phyloP scores from a whole-genome alignment of 1,284 basidiomycete species.

The Leccinum pseudoinsigne region DNA sequence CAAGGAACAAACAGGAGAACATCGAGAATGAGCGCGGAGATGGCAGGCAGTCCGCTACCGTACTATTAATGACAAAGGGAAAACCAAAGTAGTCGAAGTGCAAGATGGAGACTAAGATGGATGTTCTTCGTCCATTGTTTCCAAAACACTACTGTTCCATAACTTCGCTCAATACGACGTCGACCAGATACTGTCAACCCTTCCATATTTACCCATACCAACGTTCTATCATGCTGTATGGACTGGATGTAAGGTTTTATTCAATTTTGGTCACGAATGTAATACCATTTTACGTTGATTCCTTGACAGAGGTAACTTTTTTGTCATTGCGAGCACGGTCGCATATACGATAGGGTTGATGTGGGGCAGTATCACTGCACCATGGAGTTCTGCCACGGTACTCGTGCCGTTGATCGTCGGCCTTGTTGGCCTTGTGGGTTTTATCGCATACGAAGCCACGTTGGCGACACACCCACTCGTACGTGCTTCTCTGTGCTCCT shows the following conservation, averaged over 20 bases:
- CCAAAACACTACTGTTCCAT: too few relatives aligned
- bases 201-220: too few relatives aligned
- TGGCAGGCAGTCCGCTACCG: too few relatives aligned
- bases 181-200: too few relatives aligned
- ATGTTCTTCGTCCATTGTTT: too few relatives aligned
- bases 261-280: neutral
- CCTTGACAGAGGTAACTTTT: constrained; percentile 12
- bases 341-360: constrained; percentile 15
- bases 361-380: constrained; percentile 22
- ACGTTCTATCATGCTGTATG: constrained; percentile 3
- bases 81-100: too few relatives aligned
- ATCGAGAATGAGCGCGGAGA: too few relatives aligned
- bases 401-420: constrained; percentile 41
- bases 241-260: constrained; percentile 15
- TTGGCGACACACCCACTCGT: constrained; percentile 20
- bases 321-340: constrained; percentile 14
- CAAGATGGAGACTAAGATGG: too few relatives aligned
- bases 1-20: too few relatives aligned
- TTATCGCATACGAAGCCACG: constrained; percentile 14
- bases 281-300: neutral
- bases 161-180: too few relatives aligned
- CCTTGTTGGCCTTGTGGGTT: constrained; percentile 15
- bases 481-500: neutral
- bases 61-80: too few relatives aligned
- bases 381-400: constrained; percentile 42